These are phyloP conservation scores for Kurtzmaniella fragi DNA, from an alignment of 805 yeast species.

Conservation along the genomic window DNA sequence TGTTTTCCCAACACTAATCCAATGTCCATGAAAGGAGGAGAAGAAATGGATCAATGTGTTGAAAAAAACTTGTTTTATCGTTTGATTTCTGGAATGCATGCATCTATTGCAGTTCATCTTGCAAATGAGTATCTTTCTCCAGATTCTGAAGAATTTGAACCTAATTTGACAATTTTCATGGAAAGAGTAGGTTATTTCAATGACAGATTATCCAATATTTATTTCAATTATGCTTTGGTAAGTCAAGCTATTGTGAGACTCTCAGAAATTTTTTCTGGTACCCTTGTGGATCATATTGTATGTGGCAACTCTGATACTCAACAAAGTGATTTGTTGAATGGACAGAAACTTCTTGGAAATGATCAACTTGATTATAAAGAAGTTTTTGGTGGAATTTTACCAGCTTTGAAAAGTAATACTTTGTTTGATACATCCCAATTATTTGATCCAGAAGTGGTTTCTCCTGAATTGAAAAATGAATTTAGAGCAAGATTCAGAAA, in stretches of 20 bases:
- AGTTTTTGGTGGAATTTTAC: slow-evolving; percentile 30
- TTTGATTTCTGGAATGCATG: slow-evolving; percentile 88
- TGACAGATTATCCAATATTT: slow-evolving; percentile 84
- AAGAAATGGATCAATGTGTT: slow-evolving; percentile 50
- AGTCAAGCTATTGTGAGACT: slow-evolving; percentile 73
- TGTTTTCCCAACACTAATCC: slow-evolving; percentile 61
- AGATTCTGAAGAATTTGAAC: slow-evolving; percentile 64
- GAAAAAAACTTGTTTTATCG: slow-evolving; percentile 89
- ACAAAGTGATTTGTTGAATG: slow-evolving; percentile 8
- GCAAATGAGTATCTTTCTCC: slow-evolving; percentile 73
- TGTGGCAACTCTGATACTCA: slow-evolving; percentile 11
- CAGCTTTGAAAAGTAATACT: slow-evolving; percentile 34
- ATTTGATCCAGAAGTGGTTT: slow-evolving; percentile 41
- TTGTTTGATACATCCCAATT: slow-evolving; percentile 45
- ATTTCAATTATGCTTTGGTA: slow-evolving; percentile 87
- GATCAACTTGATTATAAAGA: slow-evolving; percentile 30
- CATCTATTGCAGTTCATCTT: slow-evolving; percentile 89
- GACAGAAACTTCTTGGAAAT: slow-evolving; percentile 45
- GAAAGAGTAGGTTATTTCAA: slow-evolving; percentile 85
- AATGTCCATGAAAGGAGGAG: slow-evolving; percentile 27
- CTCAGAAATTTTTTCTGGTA: slow-evolving; percentile 18
- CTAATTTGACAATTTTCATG: slow-evolving; percentile 78
- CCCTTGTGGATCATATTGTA: slow-evolving; percentile 21
- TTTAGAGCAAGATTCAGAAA: slow-evolving; percentile 82
- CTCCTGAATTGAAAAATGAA: slow-evolving; percentile 66